Conservation (phyloP, 805 yeast genomes). For the Saccharomyces mikatae region DNA sequence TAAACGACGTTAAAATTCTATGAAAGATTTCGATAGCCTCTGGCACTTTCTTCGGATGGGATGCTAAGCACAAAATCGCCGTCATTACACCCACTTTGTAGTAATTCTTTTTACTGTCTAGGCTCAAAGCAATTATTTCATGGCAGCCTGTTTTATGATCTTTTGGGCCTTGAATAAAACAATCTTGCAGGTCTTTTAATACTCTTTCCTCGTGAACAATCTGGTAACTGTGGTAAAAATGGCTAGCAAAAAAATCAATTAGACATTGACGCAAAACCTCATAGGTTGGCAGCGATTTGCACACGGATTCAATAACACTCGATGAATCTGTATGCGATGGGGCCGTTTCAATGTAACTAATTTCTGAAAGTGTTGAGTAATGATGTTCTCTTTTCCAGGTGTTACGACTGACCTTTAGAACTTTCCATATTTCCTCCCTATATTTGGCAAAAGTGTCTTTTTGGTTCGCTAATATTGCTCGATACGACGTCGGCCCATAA, state of each 20-base stretch:
- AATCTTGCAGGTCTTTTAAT: slow-evolving; percentile 1
- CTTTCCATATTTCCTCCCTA: slow-evolving; percentile 2
- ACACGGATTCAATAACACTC: slow-evolving; percentile 5
- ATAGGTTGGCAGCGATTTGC: slow-evolving; percentile 6
- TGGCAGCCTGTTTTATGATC: slow-evolving; percentile 3
- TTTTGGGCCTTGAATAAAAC: slow-evolving; percentile 8
- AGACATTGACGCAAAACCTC: slow-evolving; percentile 4
- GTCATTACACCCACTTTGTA: slow-evolving; percentile 11
- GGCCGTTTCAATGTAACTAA: background rate
- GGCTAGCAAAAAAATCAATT: slow-evolving; percentile 5
- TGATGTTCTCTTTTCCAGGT: slow-evolving; percentile 2
- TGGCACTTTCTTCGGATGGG: slow-evolving; percentile 3
- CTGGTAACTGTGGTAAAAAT: slow-evolving; percentile 3
- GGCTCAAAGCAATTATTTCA: slow-evolving; percentile 3
- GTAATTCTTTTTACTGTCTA: slow-evolving; percentile 9
- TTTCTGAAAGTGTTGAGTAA: slow-evolving; percentile 1
- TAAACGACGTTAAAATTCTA: slow-evolving; percentile 8
- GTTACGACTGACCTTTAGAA: background rate
- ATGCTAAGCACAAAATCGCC: slow-evolving; percentile 5
- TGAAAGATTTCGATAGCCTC: slow-evolving; percentile 7
- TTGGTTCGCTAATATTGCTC: background rate
- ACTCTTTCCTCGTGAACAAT: slow-evolving; percentile 6
- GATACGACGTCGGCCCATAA: slow-evolving; percentile 5
- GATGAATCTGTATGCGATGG: background rate
- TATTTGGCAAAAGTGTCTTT: background rate